These are phyloP conservation scores for Fomitiporia mediterranea DNA, from an alignment of 1,284 basidiomycete genomes.

Conservation along the genomic window DNA sequence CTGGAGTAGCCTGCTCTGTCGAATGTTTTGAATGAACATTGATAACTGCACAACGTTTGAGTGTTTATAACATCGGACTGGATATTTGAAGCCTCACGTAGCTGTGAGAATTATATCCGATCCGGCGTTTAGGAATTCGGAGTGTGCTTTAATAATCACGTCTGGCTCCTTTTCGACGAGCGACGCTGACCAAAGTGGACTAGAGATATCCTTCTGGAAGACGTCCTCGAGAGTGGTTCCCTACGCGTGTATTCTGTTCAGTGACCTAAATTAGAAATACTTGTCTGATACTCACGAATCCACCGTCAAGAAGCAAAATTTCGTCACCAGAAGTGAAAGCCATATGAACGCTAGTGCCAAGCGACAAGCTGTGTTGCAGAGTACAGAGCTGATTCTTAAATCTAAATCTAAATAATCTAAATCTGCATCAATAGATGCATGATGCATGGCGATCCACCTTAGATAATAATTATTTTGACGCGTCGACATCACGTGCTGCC, in stretches of 20 bases:
- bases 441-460: too few relatives aligned
- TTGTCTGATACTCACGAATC: conserved; percentile 3
- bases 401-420: too few relatives aligned
- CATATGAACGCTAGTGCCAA: too few relatives aligned
- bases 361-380: too few relatives aligned
- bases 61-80: neutral
- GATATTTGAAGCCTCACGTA: conserved; percentile 42
- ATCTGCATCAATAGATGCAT: too few relatives aligned
- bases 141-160: conserved; percentile 51
- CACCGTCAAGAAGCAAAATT: conserved; percentile 13
- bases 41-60: conserved; percentile 44
- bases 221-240: conserved; percentile 64
- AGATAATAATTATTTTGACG: too few relatives aligned
- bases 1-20: conserved; percentile 45
- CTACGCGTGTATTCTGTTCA: conserved; percentile 32
- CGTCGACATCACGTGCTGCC: neutral
- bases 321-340: neutral
- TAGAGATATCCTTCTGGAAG: conserved; percentile 47
- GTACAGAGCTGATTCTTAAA: too few relatives aligned
- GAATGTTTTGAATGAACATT: conserved; percentile 56
- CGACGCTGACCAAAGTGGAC: conserved; percentile 66
- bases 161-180: conserved; percentile 49
- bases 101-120: conserved; percentile 56
- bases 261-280: neutral
- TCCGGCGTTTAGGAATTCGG: conserved; percentile 55